These are phyloP conservation scores for Cystobasidiaceae sp. DNA, from an alignment of 1,284 basidiomycete genomes.

Conservation along the genomic window DNA sequence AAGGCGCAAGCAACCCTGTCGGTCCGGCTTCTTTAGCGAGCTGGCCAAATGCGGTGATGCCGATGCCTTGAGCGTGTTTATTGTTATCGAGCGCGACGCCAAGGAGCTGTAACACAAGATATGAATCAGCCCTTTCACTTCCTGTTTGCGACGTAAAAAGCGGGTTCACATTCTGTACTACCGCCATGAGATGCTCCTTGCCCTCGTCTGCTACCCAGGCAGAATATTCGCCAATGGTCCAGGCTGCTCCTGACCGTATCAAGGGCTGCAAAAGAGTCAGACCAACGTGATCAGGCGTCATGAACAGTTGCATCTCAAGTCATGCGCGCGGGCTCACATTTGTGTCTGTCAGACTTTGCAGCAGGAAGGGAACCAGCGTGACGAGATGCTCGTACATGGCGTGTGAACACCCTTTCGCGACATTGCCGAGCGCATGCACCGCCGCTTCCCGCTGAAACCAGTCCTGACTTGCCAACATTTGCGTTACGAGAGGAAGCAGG, in stretches of 20 bases:
- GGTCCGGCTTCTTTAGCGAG: constrained; percentile 92
- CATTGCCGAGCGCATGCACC: constrained; percentile 91
- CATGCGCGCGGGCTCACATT: constrained; percentile 59
- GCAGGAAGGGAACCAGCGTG: constrained; percentile 84
- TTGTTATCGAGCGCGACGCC: constrained; percentile 97
- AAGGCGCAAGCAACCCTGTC: constrained; percentile 71
- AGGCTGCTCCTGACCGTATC: constrained; percentile 98
- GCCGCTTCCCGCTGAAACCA: constrained; percentile 95
- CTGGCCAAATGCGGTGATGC: constrained; percentile 96
- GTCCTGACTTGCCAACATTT: constrained; percentile 85
- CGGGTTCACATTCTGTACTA: constrained; percentile 86
- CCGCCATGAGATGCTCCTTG: constrained; percentile 89
- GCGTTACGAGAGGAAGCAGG: constrained; percentile 81
- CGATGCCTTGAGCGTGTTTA: constrained; percentile 98
- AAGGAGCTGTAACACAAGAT: constrained; percentile 59
- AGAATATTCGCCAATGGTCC: constrained; percentile 96
- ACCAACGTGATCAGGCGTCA: not conserved
- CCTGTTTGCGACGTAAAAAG: not conserved
- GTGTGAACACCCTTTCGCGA: constrained; percentile 98
- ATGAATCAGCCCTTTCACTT: not conserved
- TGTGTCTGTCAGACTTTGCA: constrained; percentile 80
- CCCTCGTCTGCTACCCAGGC: constrained; percentile 79
- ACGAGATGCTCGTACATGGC: constrained; percentile 91
- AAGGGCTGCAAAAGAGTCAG: constrained; percentile 60
- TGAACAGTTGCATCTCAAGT: constrained; percentile 2